These are phyloP conservation scores for Tolypocladium ophioglossoides DNA, from an alignment of 2,329 filamentous ascomycete genomes.

Conservation along the genomic window DNA sequence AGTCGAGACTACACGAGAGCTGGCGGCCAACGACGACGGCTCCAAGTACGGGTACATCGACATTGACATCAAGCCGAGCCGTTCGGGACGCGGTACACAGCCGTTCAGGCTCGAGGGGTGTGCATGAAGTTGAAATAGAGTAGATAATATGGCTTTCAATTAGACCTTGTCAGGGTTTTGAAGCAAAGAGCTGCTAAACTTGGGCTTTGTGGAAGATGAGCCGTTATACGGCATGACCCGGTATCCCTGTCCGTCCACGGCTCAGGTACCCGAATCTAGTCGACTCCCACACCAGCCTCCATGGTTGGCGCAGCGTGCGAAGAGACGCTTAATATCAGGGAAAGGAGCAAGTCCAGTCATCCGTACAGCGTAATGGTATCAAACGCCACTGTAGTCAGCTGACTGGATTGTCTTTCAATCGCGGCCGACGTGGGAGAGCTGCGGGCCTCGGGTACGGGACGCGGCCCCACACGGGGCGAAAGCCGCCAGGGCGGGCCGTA, in stretches of 20 bases:
- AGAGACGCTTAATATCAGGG: background rate
- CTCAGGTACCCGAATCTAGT: background rate
- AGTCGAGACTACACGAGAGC: no score
- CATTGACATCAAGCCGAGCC: constrained; percentile 19
- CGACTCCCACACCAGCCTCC: no score
- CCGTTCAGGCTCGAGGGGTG: background rate
- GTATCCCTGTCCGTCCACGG: background rate
- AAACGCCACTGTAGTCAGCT: no score
- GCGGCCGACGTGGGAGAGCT: background rate
- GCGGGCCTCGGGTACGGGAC: background rate
- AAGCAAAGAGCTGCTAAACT: background rate
- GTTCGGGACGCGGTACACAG: constrained; percentile 16
- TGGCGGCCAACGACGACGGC: constrained; percentile 18
- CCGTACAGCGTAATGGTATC: background rate
- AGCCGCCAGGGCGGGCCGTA: no score
- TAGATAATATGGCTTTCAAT: no score
- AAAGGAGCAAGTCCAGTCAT: background rate
- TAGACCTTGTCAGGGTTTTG: no score
- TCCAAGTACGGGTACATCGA: constrained; percentile 21
- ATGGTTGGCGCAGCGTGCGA: background rate
- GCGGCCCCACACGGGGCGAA: background rate
- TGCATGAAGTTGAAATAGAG: background rate
- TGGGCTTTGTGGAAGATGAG: background rate
- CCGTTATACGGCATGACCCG: background rate
- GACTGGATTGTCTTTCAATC: background rate